A percentile compares a stretch with the other conserved stretches of the same genome.
Evolutionary conservation across 75 land plant species (phyloP).

Genomic region (Sequoiadendron giganteum): DNA sequence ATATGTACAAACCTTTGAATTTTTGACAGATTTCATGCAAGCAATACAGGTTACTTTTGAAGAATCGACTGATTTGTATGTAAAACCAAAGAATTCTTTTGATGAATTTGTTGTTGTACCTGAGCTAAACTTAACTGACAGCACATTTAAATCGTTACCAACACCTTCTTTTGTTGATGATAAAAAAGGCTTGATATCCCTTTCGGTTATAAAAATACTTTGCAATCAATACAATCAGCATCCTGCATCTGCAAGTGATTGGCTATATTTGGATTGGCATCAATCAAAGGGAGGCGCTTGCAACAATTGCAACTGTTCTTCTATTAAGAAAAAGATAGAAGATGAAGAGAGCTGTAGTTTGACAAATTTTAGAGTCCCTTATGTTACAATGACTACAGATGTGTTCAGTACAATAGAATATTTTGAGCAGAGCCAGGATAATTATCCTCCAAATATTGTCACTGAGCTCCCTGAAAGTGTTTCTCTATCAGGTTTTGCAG

Average conservation of each 20-base stretch:
- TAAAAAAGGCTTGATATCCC: conserved; percentile 14
- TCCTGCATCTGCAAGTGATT: conserved; percentile 55
- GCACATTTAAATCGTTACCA: conserved; percentile 54
- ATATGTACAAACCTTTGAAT: neutral
- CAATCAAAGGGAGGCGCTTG: conserved; percentile 42
- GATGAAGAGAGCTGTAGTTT: conserved; percentile 15
- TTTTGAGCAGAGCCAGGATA: conserved; percentile 26
- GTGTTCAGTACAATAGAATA: conserved; percentile 19
- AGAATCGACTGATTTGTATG: neutral
- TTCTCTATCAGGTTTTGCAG: conserved; percentile 10
- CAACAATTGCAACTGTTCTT: conserved; percentile 25
- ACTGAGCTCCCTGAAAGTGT: conserved; percentile 5
- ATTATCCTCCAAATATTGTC: neutral
- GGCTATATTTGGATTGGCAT: conserved; percentile 81
- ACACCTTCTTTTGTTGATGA: conserved; percentile 40
- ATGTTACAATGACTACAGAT: neutral
- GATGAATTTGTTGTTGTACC: conserved; percentile 45
- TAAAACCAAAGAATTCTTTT: conserved; percentile 19
- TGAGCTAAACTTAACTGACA: conserved; percentile 52
- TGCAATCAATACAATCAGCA: conserved; percentile 20
- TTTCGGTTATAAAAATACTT: conserved; percentile 17
- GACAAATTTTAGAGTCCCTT: conserved; percentile 10
- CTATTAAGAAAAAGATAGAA: conserved; percentile 20
- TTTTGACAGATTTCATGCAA: neutral
- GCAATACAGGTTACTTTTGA: conserved; percentile 7